A percentile compares a stretch with the other conserved stretches of the same genome.
phyloP scores from a whole-genome alignment of 805 yeast genomes.

The Barnettozyma wickerhamii region DNA sequence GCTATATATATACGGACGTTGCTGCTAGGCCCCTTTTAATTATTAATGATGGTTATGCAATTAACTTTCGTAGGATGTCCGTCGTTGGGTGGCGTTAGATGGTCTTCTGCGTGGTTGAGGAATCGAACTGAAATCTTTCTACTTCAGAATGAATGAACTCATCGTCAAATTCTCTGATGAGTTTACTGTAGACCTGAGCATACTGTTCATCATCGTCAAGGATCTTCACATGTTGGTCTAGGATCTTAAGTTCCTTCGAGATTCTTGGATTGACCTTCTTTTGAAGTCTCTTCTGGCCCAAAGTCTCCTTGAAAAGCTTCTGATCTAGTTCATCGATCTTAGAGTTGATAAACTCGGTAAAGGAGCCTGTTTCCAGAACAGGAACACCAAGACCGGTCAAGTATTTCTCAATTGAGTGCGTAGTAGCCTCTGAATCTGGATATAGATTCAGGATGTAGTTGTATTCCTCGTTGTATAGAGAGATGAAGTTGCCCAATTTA shows the following conservation, averaged over 20 bases:
- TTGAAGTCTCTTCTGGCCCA: constrained; percentile 20
- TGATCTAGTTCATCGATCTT: constrained; percentile 22
- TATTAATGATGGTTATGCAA: too few relatives aligned
- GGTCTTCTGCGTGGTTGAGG: constrained; percentile 14
- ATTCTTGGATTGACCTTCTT: constrained; percentile 20
- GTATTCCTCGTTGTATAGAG: constrained; percentile 20
- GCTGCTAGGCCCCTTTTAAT: background rate
- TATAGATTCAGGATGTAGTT: constrained; percentile 21
- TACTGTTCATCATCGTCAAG: constrained; percentile 17
- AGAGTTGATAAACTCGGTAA: constrained; percentile 8
- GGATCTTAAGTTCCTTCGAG: constrained; percentile 12
- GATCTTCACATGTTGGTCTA: constrained; percentile 17
- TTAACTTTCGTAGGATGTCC: too few relatives aligned
- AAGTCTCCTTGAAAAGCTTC: constrained; percentile 17
- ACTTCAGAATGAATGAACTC: constrained; percentile 19
- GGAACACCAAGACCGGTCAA: constrained; percentile 10
- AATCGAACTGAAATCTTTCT: constrained; percentile 9
- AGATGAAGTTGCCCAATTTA: constrained; percentile 10
- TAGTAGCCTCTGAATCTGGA: constrained; percentile 9
- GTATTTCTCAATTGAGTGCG: constrained; percentile 5
- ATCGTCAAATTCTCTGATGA: constrained; percentile 20
- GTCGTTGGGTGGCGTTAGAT: too few relatives aligned
- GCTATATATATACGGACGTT: background rate
- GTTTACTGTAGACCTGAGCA: constrained; percentile 10
- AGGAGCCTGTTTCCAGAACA: constrained; percentile 3